These are phyloP conservation scores for Camillea tinctor DNA, from an alignment of 2,329 filamentous ascomycete species.

Conservation along the genomic window DNA sequence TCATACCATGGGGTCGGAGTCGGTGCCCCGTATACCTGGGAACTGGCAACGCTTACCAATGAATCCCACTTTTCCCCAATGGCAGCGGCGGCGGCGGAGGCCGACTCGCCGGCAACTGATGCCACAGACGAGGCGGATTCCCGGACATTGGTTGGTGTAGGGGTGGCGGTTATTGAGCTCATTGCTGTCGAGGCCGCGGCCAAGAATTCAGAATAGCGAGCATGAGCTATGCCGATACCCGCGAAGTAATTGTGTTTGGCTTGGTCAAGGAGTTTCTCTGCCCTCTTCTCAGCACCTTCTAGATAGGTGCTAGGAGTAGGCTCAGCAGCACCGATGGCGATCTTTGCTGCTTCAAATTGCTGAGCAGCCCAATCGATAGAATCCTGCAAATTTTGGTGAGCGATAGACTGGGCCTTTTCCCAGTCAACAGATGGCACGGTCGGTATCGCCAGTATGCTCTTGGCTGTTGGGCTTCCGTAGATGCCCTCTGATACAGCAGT, in stretches of 20 bases:
- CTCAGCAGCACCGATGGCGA: slow-evolving; percentile 61
- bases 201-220: slow-evolving; percentile 74
- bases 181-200: slow-evolving; percentile 69
- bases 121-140: slow-evolving; percentile 45
- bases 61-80: slow-evolving; percentile 58
- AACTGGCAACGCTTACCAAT: slow-evolving; percentile 63
- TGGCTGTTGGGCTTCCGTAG: slow-evolving; percentile 47
- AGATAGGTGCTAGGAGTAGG: slow-evolving; percentile 53
- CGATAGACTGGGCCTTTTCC: slow-evolving; percentile 59
- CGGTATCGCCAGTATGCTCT: slow-evolving; percentile 34
- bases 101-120: slow-evolving; percentile 48
- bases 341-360: slow-evolving; percentile 68
- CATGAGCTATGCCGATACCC: slow-evolving; percentile 74
- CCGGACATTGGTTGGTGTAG: slow-evolving; percentile 56
- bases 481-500: slow-evolving; percentile 49
- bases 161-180: slow-evolving; percentile 57
- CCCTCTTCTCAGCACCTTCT: slow-evolving; percentile 38
- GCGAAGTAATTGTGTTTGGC: slow-evolving; percentile 71
- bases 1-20: slow-evolving; percentile 58
- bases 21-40: slow-evolving; percentile 68
- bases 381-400: slow-evolving; percentile 66
- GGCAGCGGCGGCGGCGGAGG: slow-evolving; percentile 43
- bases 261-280: slow-evolving; percentile 59
- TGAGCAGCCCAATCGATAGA: slow-evolving; percentile 69
- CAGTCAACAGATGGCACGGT: slow-evolving; percentile 45